Evolutionary conservation across 306 rosid species (phyloP).

Genomic region (Cicer pinnatifidum): DNA sequence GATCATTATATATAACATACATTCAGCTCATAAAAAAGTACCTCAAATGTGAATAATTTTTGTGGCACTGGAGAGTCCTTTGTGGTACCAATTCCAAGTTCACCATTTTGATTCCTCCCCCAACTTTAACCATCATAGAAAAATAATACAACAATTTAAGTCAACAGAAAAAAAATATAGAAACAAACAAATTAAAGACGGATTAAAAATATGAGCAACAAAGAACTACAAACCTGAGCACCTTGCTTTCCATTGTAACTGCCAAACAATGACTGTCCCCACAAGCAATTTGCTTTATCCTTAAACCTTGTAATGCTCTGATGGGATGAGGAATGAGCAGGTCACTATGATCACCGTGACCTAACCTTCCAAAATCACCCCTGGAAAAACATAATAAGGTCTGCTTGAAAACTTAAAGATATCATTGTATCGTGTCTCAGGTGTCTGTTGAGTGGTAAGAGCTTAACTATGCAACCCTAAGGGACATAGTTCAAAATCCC

Average conservation of each 20-base stretch:
- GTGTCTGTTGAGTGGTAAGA: too few relatives aligned
- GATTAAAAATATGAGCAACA: constrained; percentile 1
- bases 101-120: constrained; percentile 97
- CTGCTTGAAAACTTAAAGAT: constrained; percentile 13
- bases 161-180: neutral
- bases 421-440: neutral
- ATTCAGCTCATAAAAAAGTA: constrained; percentile 46
- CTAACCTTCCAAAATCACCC: constrained; percentile 99
- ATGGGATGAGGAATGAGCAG: constrained; percentile 85
- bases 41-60: constrained; percentile 80
- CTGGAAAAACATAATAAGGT: constrained; percentile 56
- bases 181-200: constrained; percentile 1
- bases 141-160: constrained; percentile 2
- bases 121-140: constrained; percentile 64
- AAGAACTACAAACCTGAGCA: constrained; percentile 69
- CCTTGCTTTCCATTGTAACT: constrained; percentile 79
- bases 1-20: constrained; percentile 15
- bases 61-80: constrained; percentile 90
- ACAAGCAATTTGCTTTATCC: constrained; percentile 83
- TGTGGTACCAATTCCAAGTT: constrained; percentile 89
- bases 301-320: constrained; percentile 72
- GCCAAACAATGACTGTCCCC: constrained; percentile 98
- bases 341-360: constrained; percentile 88
- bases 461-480: too few relatives aligned
- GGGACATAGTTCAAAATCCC: too few relatives aligned